Conservation (phyloP, 23 red algal genomes). For the Gracilaria vermiculophylla region DNA sequence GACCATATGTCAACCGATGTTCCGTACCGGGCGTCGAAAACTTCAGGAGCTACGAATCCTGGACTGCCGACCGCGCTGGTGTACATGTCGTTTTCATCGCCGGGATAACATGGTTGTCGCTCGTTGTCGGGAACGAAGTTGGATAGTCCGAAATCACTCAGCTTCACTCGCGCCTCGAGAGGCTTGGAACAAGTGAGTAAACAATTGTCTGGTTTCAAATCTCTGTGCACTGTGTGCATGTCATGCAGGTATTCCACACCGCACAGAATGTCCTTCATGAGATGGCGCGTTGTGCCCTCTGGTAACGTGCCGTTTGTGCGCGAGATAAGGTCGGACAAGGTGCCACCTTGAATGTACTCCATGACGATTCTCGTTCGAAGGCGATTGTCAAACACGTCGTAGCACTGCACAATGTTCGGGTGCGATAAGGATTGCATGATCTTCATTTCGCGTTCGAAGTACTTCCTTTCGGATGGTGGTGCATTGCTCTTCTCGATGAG, state of each 20-base stretch:
- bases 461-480: constrained; percentile 51
- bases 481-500: constrained; percentile 68
- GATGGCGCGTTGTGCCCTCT: constrained; percentile 23
- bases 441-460: constrained; percentile 73
- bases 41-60: constrained; percentile 77
- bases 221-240: constrained; percentile 71
- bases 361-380: constrained; percentile 58
- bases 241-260: constrained; percentile 85
- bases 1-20: constrained; percentile 88
- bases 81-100: constrained; percentile 42
- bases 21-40: constrained; percentile 62
- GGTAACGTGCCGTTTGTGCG: constrained; percentile 23
- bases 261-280: constrained; percentile 65
- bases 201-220: constrained; percentile 90
- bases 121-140: constrained; percentile 34
- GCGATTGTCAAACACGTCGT: constrained; percentile 73
- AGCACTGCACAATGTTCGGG: constrained; percentile 67
- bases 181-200: constrained; percentile 31
- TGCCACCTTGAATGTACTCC: constrained; percentile 63
- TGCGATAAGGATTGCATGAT: constrained; percentile 75
- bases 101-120: not conserved
- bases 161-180: constrained; percentile 62
- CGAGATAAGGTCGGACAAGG: constrained; percentile 61
- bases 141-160: constrained; percentile 83
- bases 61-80: constrained; percentile 68